Evolutionary conservation across 352 stramenopile species (phyloP).

Genomic region (Globisporangium ultimum): DNA sequence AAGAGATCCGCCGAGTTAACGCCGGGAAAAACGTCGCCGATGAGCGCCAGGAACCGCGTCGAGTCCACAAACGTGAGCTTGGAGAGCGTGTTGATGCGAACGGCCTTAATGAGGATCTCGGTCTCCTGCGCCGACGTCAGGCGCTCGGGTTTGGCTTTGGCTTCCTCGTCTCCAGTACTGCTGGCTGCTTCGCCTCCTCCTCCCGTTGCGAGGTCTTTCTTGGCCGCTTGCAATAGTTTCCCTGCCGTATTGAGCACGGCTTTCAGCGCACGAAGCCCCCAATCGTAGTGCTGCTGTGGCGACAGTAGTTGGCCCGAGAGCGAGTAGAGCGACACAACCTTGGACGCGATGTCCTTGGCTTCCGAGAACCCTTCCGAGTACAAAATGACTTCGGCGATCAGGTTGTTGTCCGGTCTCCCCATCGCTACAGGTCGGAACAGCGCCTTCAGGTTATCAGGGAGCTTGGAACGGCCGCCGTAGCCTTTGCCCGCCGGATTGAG

Average conservation of each 20-base stretch:
- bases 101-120: conserved; percentile 93
- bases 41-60: conserved; percentile 87
- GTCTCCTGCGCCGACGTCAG: conserved; percentile 78
- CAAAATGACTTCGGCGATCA: conserved; percentile 93
- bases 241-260: conserved; percentile 93
- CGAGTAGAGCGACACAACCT: conserved; percentile 91
- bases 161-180: conserved; percentile 11
- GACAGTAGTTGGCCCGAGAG: conserved; percentile 85
- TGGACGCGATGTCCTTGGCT: conserved; percentile 87
- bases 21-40: conserved; percentile 93
- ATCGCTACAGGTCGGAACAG: conserved; percentile 94
- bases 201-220: conserved; percentile 51
- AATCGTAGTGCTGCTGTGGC: conserved; percentile 93
- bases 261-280: conserved; percentile 92
- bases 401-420: conserved; percentile 90
- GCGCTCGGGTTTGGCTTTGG: conserved; percentile 18
- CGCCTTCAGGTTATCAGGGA: conserved; percentile 94
- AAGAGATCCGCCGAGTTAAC: conserved; percentile 79
- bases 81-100: conserved; percentile 94
- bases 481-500: conserved; percentile 93
- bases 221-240: conserved; percentile 85
- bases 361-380: conserved; percentile 90
- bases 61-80: conserved; percentile 95
- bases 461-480: conserved; percentile 90
- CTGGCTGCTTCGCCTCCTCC: not conserved